Percentiles rank a stretch among this genome's conserved stretches.
Conservation (phyloP, 805 yeast genomes). For the Zygoascus tannicola region DNA sequence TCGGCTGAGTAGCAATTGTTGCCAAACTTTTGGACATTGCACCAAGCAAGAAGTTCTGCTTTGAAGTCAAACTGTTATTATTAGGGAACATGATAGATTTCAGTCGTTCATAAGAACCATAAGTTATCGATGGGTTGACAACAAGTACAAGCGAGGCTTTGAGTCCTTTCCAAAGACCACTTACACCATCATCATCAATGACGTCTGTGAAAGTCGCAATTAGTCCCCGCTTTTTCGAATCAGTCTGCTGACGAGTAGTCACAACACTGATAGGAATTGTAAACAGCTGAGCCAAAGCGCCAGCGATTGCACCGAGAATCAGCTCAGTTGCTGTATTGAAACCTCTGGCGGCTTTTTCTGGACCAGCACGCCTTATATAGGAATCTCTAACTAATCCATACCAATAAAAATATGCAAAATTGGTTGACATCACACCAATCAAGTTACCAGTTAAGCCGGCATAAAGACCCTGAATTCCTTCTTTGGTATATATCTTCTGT, state of each 20-base stretch:
- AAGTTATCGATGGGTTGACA: slow-evolving; percentile 77
- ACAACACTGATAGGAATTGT: slow-evolving; percentile 76
- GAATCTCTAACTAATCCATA: slow-evolving; percentile 59
- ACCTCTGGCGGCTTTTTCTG: slow-evolving; percentile 22
- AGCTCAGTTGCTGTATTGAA: slow-evolving; percentile 56
- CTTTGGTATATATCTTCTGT: slow-evolving; percentile 40
- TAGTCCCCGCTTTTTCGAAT: slow-evolving; percentile 25
- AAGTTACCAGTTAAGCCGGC: slow-evolving; percentile 61
- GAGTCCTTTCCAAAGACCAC: slow-evolving; percentile 76
- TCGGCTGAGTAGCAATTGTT: slow-evolving; percentile 71
- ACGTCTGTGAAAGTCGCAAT: slow-evolving; percentile 41
- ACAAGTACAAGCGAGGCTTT: slow-evolving; percentile 73
- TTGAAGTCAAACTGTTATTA: slow-evolving; percentile 40
- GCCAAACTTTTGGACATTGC: slow-evolving; percentile 76
- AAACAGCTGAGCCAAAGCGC: slow-evolving; percentile 69
- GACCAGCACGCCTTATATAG: slow-evolving; percentile 35
- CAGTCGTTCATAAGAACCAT: slow-evolving; percentile 68
- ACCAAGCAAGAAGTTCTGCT: slow-evolving; percentile 62
- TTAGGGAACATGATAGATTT: slow-evolving; percentile 40
- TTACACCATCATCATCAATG: slow-evolving; percentile 50
- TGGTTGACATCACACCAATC: slow-evolving; percentile 64
- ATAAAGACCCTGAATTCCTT: slow-evolving; percentile 63
- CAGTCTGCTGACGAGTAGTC: slow-evolving; percentile 48
- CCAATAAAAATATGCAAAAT: slow-evolving; percentile 82
- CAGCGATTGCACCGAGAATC: slow-evolving; percentile 68